Evolutionary conservation across 2,329 filamentous ascomycete genomes (phyloP).

Genomic region (Capronia americana): DNA sequence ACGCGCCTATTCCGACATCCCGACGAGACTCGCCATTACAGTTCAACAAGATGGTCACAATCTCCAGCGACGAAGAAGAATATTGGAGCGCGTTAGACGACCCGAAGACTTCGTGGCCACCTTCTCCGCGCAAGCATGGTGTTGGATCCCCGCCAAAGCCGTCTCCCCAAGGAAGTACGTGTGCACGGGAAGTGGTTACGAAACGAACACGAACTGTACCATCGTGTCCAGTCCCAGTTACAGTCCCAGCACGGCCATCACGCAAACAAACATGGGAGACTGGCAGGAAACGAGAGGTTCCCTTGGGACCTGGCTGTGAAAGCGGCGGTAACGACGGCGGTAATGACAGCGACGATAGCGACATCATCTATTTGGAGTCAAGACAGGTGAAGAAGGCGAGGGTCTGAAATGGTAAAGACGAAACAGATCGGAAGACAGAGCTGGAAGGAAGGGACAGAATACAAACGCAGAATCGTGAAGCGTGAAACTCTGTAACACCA

Average conservation of each 20-base stretch:
- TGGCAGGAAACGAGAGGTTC: not conserved
- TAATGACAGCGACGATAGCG: not conserved
- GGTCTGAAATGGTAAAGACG: not conserved
- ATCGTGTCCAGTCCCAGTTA: not conserved
- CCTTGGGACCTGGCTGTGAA: not conserved
- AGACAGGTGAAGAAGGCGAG: not conserved
- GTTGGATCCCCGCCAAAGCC: not conserved
- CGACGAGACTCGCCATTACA: not conserved
- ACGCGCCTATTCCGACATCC: not conserved
- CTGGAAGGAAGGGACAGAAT: not conserved
- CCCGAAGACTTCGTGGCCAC: not conserved
- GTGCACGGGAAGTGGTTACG: not conserved
- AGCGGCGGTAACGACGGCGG: not conserved
- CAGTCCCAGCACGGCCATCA: not conserved
- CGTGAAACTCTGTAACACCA: not conserved
- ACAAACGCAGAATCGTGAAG: not conserved
- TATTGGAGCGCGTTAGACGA: not conserved
- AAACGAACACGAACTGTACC: not conserved
- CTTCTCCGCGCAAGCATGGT: not conserved
- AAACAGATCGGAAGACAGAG: not conserved
- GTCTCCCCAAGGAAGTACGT: not conserved
- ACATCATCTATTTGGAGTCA: not conserved
- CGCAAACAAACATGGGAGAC: not conserved
- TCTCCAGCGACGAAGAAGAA: not conserved
- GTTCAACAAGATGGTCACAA: not conserved